These are phyloP conservation scores for Raphanus raphanistrum DNA, from an alignment of 345 rosid genomes.

Conservation along the genomic window DNA sequence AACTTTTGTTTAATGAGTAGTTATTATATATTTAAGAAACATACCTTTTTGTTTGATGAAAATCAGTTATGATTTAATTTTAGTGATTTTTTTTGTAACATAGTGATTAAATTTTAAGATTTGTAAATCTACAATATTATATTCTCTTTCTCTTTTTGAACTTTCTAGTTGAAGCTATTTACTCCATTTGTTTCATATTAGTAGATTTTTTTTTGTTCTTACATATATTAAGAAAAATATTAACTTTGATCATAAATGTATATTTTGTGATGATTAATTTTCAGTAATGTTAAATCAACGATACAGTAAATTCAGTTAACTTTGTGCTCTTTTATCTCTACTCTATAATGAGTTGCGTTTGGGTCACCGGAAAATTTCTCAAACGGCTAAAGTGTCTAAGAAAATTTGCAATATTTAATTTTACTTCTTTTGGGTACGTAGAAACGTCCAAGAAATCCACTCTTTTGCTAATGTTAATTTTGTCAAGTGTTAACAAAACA, in stretches of 20 bases:
- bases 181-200: neutral
- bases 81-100: too few relatives aligned
- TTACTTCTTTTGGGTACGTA: neutral
- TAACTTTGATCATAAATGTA: neutral
- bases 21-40: too few relatives aligned
- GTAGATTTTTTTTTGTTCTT: too few relatives aligned
- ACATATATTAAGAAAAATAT: neutral
- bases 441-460: neutral
- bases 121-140: neutral
- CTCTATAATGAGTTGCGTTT: neutral
- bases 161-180: neutral
- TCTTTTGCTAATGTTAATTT: neutral
- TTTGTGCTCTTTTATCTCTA: neutral
- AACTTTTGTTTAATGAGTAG: neutral
- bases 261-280: neutral
- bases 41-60: neutral
- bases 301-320: neutral
- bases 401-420: neutral
- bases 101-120: too few relatives aligned
- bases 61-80: neutral
- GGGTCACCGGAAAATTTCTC: neutral
- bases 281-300: too few relatives aligned
- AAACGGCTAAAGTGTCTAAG: neutral
- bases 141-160: neutral
- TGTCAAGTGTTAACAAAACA: neutral